Conservation (phyloP, 2,329 filamentous ascomycete genomes). For the Epichloe gansuensis region DNA sequence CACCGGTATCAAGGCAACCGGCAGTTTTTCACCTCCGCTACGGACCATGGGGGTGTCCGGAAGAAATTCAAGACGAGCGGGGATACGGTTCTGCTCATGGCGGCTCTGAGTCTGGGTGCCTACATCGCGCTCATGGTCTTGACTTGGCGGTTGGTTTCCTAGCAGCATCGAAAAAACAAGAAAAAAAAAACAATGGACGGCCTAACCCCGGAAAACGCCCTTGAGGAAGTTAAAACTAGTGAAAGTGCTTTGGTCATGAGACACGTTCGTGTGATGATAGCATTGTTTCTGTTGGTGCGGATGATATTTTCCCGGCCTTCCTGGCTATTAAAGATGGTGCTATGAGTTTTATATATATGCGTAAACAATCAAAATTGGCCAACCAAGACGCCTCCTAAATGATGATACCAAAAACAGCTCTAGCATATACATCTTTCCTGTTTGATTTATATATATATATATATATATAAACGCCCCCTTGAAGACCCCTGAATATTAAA, state of each 20-base stretch:
- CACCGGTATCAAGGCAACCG: constrained; percentile 82
- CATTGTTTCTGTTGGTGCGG: not conserved
- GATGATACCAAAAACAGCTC: not conserved
- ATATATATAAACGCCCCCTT: not conserved
- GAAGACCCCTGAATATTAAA: not conserved
- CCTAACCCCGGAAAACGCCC: no score
- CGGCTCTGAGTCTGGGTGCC: constrained; percentile 40
- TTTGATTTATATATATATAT: not conserved
- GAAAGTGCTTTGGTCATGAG: not conserved
- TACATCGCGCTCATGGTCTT: constrained; percentile 45
- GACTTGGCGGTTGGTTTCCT: constrained; percentile 32
- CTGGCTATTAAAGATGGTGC: no score
- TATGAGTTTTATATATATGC: no score
- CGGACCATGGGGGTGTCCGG: constrained; percentile 20
- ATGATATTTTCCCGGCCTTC: not conserved
- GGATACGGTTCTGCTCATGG: constrained; percentile 47
- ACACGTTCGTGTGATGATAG: not conserved
- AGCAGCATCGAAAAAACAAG: not conserved
- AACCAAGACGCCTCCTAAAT: not conserved
- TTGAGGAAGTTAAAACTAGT: no score
- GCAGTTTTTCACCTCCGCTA: constrained; percentile 64
- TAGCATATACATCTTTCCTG: no score
- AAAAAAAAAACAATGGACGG: no score
- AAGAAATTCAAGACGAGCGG: constrained; percentile 51
- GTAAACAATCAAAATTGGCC: not conserved